Evolutionary conservation across 2,329 filamentous ascomycete genomes (phyloP).

Genomic region (Cadophora malorum): DNA sequence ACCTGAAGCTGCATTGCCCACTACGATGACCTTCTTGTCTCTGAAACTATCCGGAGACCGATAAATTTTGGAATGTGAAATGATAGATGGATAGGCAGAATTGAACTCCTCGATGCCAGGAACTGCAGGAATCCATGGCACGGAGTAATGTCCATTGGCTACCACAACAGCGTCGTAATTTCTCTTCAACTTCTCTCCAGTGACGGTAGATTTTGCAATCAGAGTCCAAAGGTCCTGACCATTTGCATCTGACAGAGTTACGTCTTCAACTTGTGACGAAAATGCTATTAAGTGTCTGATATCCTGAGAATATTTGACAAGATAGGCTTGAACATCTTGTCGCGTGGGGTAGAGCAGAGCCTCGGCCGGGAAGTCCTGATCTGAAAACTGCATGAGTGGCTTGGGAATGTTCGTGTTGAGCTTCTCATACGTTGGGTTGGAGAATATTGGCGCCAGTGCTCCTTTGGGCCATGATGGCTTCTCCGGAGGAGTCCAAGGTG

Average conservation of each 20-base stretch:
- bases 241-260: constrained; percentile 48
- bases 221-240: constrained; percentile 62
- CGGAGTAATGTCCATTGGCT: constrained; percentile 76
- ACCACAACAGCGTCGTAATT: constrained; percentile 75
- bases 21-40: constrained; percentile 77
- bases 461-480: constrained; percentile 60
- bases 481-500: constrained; percentile 66
- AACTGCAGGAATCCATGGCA: constrained; percentile 70
- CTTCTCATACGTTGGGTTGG: constrained; percentile 83
- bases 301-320: constrained; percentile 70
- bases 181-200: constrained; percentile 31
- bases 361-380: constrained; percentile 67
- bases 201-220: constrained; percentile 39
- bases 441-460: constrained; percentile 59
- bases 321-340: constrained; percentile 73
- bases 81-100: constrained; percentile 60
- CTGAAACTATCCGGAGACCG: constrained; percentile 67
- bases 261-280: constrained; percentile 70
- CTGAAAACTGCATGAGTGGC: constrained; percentile 79
- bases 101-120: constrained; percentile 66
- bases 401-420: constrained; percentile 89
- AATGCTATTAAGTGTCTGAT: constrained; percentile 73
- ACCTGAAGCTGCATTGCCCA: constrained; percentile 86
- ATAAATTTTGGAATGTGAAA: constrained; percentile 83
- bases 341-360: constrained; percentile 78